A percentile compares a stretch with the other conserved stretches of the same genome.
These are phyloP conservation scores for Blastobotrys persicus DNA, from an alignment of 1,139 yeast genomes.

Conservation along the genomic window DNA sequence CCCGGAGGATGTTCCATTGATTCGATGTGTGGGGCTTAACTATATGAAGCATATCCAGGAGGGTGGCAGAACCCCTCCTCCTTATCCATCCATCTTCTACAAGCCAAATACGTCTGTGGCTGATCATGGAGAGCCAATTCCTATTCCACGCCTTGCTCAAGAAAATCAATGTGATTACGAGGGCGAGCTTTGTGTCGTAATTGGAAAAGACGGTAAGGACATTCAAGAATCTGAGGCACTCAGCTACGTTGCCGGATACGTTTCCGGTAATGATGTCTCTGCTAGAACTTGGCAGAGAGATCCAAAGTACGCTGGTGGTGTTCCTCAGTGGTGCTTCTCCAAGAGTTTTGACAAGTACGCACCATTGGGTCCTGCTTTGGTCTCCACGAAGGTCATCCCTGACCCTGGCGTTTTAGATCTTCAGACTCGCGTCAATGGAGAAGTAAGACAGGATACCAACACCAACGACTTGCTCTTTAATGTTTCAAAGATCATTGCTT, in stretches of 20 bases:
- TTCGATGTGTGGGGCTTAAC: slow-evolving; percentile 20
- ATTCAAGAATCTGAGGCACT: slow-evolving; percentile 38
- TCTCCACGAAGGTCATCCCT: slow-evolving; percentile 31
- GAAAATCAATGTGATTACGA: slow-evolving; percentile 13
- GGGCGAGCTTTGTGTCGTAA: slow-evolving; percentile 33
- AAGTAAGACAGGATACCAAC: slow-evolving; percentile 37
- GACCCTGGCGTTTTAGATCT: slow-evolving; percentile 38
- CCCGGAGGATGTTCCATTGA: slow-evolving; percentile 17
- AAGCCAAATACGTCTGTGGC: slow-evolving; percentile 15
- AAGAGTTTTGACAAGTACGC: slow-evolving; percentile 44
- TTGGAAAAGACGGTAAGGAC: slow-evolving; percentile 42
- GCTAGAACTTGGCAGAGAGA: slow-evolving; percentile 44
- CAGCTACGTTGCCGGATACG: slow-evolving; percentile 40
- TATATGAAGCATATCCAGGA: slow-evolving; percentile 20
- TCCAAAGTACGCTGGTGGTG: slow-evolving; percentile 24
- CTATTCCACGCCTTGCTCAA: slow-evolving; percentile 15
- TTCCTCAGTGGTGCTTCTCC: slow-evolving; percentile 42
- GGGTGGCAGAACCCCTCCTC: slow-evolving; percentile 17
- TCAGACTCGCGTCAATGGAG: slow-evolving; percentile 36
- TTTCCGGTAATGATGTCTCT: slow-evolving; percentile 44
- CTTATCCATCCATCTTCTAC: slow-evolving; percentile 16
- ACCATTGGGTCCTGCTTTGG: slow-evolving; percentile 43
- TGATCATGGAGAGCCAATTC: slow-evolving; percentile 13
- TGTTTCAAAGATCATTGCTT: slow-evolving; percentile 17
- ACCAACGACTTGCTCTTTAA: slow-evolving; percentile 42